phyloP scores from a whole-genome alignment of 2,329 filamentous ascomycete species.

The Neocatenulostroma microsporum region DNA sequence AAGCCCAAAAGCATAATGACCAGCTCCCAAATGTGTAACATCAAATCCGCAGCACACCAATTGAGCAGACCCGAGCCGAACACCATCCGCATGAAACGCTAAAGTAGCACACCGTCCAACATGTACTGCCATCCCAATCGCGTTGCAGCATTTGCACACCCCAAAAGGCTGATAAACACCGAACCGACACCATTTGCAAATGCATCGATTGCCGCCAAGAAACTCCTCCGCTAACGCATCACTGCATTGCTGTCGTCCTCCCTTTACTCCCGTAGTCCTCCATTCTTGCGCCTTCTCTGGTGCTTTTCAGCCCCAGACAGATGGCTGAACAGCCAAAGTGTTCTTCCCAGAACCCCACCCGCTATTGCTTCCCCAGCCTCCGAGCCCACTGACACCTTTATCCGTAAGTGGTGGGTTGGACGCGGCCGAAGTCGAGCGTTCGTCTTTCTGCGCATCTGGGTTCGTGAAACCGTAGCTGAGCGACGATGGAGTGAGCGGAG shows the following conservation, averaged over 20 bases:
- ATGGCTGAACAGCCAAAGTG: slow-evolving; percentile 76
- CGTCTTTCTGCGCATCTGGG: slow-evolving; percentile 48
- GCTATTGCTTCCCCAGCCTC: slow-evolving; percentile 69
- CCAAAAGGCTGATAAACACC: not conserved
- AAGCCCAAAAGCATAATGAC: too few species aligned
- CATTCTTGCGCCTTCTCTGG: too few species aligned
- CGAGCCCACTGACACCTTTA: slow-evolving; percentile 36
- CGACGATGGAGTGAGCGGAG: slow-evolving; percentile 76
- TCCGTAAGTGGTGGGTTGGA: slow-evolving; percentile 47
- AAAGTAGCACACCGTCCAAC: not conserved
- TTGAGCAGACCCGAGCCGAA: too few species aligned
- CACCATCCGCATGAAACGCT: slow-evolving; percentile 9
- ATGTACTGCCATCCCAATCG: too few species aligned
- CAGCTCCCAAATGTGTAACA: not conserved
- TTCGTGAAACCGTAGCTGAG: slow-evolving; percentile 62
- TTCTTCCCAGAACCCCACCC: slow-evolving; percentile 75
- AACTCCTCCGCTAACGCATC: slow-evolving; percentile 6
- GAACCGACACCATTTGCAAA: slow-evolving; percentile 5
- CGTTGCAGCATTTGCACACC: slow-evolving; percentile 1
- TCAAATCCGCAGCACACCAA: not conserved
- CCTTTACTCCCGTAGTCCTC: not conserved
- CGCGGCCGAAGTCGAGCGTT: too few species aligned
- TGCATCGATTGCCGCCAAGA: slow-evolving; percentile 6
- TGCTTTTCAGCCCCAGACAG: slow-evolving; percentile 88
- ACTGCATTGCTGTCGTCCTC: not conserved